Evolutionary conservation across 345 rosid species (phyloP), one percentile per base, ranked within the genome.

Genomic region (Gynandropsis gynandra): DNA sequence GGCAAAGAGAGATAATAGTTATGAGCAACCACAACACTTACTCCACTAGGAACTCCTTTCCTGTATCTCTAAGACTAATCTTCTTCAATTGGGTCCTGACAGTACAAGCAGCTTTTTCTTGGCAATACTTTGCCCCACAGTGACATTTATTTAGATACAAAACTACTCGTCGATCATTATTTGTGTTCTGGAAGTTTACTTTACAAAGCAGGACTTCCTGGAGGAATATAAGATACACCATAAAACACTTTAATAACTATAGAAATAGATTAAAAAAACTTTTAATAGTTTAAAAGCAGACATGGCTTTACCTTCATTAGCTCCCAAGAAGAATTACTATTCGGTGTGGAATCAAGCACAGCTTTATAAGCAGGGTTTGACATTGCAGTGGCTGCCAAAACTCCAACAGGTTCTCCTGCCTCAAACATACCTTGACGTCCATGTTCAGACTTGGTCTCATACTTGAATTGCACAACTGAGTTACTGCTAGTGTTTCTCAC

Each of bases 351-450:
- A 81, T 92, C 98, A 62, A 92, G 93, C 61, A 92, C 98, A 1
- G 98, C 98, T 67, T 87, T 92, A 47, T 87, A 92, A 5, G 98
- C 98, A 63, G 98, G 97, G 71, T 75, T 87, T 31, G 96, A 87
- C 93, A 92, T 87, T 14, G 96, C 93, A 51, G 98, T 92, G 35
- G 98, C 97, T 52, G 98, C 96, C 63, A 87, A 72, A 34, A 87
- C 97, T 43, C 98, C 98, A 42, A 92, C 95, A 42, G 98, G 98
- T 59, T 92, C 98, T 51, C 98, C 95, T 5, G 98, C 86, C 49
- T 85, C 85, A 62, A 77, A 82, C 46, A 76, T 50, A 51, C 62
- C 71, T 45, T 61, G 82, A 17, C 75, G 62, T 56, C 68, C 68
- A 20, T 43, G 59, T 65, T 80, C 82, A 44, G 77, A 59, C 43